phyloP scores from a whole-genome alignment of 805 yeast species.

The Yarrowia bubula region DNA sequence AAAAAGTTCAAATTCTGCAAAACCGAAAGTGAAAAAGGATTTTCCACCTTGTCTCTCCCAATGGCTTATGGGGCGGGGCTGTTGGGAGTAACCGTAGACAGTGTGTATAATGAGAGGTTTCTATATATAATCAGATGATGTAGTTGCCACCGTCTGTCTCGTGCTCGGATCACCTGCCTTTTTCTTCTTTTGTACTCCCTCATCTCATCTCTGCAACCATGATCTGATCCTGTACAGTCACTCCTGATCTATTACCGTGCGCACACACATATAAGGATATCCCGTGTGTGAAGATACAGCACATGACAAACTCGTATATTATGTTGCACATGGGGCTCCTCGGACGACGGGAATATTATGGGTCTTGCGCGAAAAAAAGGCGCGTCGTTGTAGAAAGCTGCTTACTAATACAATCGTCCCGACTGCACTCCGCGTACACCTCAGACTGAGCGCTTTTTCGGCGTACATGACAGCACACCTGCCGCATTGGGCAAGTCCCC shows the following conservation, averaged over 20 bases:
- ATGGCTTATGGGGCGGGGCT: slow-evolving; percentile 24
- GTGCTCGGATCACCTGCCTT: neutral
- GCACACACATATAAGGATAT: no score
- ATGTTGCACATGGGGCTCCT: neutral
- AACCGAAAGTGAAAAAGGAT: slow-evolving; percentile 25
- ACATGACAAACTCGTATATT: slow-evolving; percentile 2
- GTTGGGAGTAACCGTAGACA: neutral
- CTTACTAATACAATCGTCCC: neutral
- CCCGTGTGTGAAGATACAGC: neutral
- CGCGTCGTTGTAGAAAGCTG: neutral
- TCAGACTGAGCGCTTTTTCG: neutral
- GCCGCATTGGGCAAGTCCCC: slow-evolving; percentile 6
- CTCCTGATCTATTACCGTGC: neutral
- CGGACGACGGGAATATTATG: no score
- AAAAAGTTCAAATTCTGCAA: slow-evolving; percentile 19
- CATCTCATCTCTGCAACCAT: neutral
- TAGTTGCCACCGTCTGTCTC: no score
- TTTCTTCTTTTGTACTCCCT: neutral
- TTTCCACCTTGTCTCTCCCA: slow-evolving; percentile 8
- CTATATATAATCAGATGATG: neutral
- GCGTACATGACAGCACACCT: neutral
- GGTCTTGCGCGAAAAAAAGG: neutral
- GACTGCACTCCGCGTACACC: neutral
- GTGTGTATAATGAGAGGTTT: neutral
- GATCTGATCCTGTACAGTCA: neutral